Evolutionary conservation across 1,284 basidiomycete genomes (phyloP).

Genomic region (Papiliotrema fonsecae): DNA sequence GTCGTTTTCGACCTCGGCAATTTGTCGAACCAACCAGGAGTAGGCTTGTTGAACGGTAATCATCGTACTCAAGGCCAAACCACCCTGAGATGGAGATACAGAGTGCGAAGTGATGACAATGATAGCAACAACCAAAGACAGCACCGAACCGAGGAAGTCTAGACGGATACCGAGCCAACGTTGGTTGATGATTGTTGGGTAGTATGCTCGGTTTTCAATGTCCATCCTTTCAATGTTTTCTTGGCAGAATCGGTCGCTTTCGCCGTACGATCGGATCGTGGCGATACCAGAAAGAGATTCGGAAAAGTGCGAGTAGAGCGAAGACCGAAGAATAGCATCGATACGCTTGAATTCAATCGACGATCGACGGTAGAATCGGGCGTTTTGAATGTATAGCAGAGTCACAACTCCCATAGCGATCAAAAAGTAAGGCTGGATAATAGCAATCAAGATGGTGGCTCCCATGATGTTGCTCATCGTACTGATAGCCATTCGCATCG

Average conservation of each 20-base stretch:
- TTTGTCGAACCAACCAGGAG: slow-evolving; percentile 76
- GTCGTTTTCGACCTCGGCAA: slow-evolving; percentile 81
- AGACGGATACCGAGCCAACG: slow-evolving; percentile 85
- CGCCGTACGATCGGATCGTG: slow-evolving; percentile 81
- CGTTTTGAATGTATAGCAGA: slow-evolving; percentile 56
- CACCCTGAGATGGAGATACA: slow-evolving; percentile 72
- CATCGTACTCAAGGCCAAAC: slow-evolving; percentile 52
- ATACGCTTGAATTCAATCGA: slow-evolving; percentile 77
- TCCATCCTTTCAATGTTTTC: slow-evolving; percentile 78
- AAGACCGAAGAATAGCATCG: slow-evolving; percentile 44
- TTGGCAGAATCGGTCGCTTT: slow-evolving; percentile 61
- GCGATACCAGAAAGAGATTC: slow-evolving; percentile 81
- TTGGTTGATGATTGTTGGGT: slow-evolving; percentile 61
- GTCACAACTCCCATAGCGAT: slow-evolving; percentile 63
- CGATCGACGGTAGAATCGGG: slow-evolving; percentile 78
- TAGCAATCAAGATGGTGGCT: slow-evolving; percentile 66
- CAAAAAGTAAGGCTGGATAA: slow-evolving; percentile 79
- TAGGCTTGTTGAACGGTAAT: slow-evolving; percentile 55
- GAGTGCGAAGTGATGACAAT: slow-evolving; percentile 67
- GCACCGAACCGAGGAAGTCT: slow-evolving; percentile 71
- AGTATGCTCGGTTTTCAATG: slow-evolving; percentile 85
- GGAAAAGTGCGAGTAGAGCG: slow-evolving; percentile 80
- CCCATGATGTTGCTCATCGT: slow-evolving; percentile 34
- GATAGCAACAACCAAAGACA: slow-evolving; percentile 75
- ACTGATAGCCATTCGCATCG: slow-evolving; percentile 65